These are phyloP conservation scores for Cenococcum geophilum DNA, from an alignment of 495 filamentous ascomycete genomes.

Conservation along the genomic window DNA sequence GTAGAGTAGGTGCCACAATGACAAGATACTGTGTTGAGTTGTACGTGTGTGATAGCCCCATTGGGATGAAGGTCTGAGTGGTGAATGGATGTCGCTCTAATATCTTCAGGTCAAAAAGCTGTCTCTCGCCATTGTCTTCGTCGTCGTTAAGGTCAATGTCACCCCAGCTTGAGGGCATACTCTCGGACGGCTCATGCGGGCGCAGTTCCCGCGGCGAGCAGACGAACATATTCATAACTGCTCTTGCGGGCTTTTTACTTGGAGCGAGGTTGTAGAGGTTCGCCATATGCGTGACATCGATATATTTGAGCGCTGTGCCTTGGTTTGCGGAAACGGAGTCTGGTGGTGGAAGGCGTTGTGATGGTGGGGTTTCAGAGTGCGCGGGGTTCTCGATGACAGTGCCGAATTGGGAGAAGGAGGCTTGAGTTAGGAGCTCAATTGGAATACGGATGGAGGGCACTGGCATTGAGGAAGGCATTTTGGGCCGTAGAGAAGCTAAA, in stretches of 20 bases:
- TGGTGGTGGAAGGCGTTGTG: conserved; percentile 23
- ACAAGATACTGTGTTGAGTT: conserved; percentile 61
- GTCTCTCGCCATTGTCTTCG: conserved; percentile 12
- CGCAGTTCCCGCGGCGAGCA: conserved; percentile 63
- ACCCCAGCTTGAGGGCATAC: conserved; percentile 30
- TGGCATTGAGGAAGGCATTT: conserved; percentile 31
- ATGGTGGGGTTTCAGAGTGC: conserved; percentile 36
- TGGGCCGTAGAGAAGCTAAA: conserved; percentile 9
- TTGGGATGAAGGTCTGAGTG: conserved; percentile 83
- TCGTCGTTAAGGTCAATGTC: conserved; percentile 28
- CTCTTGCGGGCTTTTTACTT: conserved; percentile 52
- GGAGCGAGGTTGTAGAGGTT: conserved; percentile 63
- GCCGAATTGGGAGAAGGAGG: conserved; percentile 73
- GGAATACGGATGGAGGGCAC: conserved; percentile 29
- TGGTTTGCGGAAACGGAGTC: conserved; percentile 64
- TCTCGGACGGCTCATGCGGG: conserved; percentile 28
- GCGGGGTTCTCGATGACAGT: conserved; percentile 70
- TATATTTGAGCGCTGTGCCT: conserved; percentile 79
- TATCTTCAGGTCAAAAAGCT: conserved; percentile 61
- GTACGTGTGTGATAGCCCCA: conserved; percentile 48
- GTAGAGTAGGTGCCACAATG: conserved; percentile 72
- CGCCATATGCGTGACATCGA: conserved; percentile 61
- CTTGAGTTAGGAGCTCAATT: conserved; percentile 53
- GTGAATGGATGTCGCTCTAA: conserved; percentile 94
- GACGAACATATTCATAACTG: conserved; percentile 82